These are phyloP conservation scores for Amaranthus tricolor DNA, from an alignment of 179 eudicot species.

Conservation along the genomic window DNA sequence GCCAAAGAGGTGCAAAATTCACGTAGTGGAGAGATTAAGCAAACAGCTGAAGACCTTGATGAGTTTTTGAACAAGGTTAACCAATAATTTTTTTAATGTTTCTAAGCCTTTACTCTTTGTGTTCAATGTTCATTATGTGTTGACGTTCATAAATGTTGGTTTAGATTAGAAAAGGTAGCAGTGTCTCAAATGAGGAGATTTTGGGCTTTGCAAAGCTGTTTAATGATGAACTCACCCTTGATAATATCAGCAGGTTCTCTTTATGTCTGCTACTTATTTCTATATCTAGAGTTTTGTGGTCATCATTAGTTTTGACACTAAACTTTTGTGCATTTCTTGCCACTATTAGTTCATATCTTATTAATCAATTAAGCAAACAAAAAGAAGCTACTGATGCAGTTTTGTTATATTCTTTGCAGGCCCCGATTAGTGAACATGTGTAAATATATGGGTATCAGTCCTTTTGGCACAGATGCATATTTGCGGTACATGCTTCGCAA, in stretches of 20 bases:
- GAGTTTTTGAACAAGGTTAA: constrained; percentile 77
- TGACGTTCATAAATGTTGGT: constrained; percentile 5
- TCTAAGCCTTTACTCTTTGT: neutral
- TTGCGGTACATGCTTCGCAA: constrained; percentile 78
- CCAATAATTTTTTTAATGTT: neutral
- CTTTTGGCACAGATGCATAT: constrained; percentile 73
- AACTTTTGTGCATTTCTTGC: neutral
- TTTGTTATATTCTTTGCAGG: constrained; percentile 38
- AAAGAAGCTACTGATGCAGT: neutral
- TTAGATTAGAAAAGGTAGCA: constrained; percentile 80
- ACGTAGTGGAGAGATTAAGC: constrained; percentile 75
- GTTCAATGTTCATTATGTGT: constrained; percentile 4
- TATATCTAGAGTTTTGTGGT: neutral
- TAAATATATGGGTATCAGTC: constrained; percentile 82
- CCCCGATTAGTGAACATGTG: constrained; percentile 86
- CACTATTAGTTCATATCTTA: neutral
- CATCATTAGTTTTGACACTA: neutral
- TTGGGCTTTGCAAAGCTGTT: constrained; percentile 87
- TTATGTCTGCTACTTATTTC: neutral
- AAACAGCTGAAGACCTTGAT: constrained; percentile 95
- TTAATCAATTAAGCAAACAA: too few species aligned
- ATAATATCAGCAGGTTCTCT: constrained; percentile 81
- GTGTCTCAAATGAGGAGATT: constrained; percentile 82
- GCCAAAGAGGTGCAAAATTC: constrained; percentile 88
- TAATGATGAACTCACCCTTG: constrained; percentile 92